These are phyloP conservation scores for Fusarium verrucosum DNA, from an alignment of 2,329 filamentous ascomycete species.

Conservation along the genomic window DNA sequence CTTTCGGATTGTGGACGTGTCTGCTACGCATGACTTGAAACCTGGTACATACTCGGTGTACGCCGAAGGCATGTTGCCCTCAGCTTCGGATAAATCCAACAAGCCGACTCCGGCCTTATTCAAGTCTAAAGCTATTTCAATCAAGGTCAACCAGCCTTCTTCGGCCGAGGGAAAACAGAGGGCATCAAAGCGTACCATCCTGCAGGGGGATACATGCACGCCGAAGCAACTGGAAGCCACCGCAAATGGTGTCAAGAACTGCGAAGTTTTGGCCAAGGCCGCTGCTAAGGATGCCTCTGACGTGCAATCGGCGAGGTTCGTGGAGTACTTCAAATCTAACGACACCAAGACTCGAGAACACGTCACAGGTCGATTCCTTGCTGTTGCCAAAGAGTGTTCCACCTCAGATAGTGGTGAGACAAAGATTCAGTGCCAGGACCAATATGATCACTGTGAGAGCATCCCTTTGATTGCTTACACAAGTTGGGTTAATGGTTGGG, in stretches of 20 bases:
- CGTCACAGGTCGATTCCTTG: slow-evolving; percentile 27
- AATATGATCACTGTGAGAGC: slow-evolving; percentile 18
- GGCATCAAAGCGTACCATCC: slow-evolving; percentile 2
- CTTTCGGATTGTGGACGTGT: slow-evolving; percentile 11
- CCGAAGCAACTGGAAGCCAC: slow-evolving; percentile 12
- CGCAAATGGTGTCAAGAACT: slow-evolving; percentile 15
- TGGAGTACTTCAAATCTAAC: slow-evolving; percentile 39
- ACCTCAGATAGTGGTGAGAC: slow-evolving; percentile 14
- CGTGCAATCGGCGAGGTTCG: slow-evolving; percentile 17
- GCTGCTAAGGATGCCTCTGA: slow-evolving; percentile 27
- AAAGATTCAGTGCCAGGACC: slow-evolving; percentile 6
- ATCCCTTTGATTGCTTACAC: slow-evolving; percentile 33
- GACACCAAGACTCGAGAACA: slow-evolving; percentile 24
- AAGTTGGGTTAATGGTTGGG: slow-evolving; percentile 33
- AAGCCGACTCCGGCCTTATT: neutral
- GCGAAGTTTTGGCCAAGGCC: slow-evolving; percentile 26
- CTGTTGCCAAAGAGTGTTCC: slow-evolving; percentile 31
- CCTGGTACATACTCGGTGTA: slow-evolving; percentile 17
- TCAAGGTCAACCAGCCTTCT: slow-evolving; percentile 13
- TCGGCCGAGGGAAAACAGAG: slow-evolving; percentile 3
- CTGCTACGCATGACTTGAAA: slow-evolving; percentile 16
- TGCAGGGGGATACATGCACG: slow-evolving; percentile 9
- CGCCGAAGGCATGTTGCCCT: slow-evolving; percentile 12
- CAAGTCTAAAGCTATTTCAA: slow-evolving; percentile 10
- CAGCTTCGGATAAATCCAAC: neutral